phyloP scores from a whole-genome alignment of 495 filamentous ascomycete species.

The Pyrenula aspistea region DNA sequence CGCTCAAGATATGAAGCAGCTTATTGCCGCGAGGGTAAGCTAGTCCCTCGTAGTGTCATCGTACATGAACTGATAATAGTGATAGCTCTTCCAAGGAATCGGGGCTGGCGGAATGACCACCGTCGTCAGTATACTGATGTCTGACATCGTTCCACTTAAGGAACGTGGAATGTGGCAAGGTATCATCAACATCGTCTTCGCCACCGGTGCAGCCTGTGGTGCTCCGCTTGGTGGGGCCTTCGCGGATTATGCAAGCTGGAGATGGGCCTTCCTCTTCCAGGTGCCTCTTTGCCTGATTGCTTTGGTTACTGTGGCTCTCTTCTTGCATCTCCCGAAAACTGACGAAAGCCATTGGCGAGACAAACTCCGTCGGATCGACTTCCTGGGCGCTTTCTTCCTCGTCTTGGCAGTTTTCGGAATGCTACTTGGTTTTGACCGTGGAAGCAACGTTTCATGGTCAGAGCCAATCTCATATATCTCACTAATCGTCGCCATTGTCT shows the following conservation, averaged over 20 bases:
- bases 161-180: slow-evolving; percentile 75
- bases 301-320: slow-evolving; percentile 46
- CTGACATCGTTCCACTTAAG: slow-evolving; percentile 65
- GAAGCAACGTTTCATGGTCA: slow-evolving; percentile 62
- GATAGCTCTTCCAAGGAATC: slow-evolving; percentile 49
- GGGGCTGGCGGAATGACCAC: slow-evolving; percentile 82
- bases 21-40: slow-evolving; percentile 53
- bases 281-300: slow-evolving; percentile 59
- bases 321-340: slow-evolving; percentile 47
- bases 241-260: slow-evolving; percentile 68
- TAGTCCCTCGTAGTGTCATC: neutral
- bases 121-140: slow-evolving; percentile 65
- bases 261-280: slow-evolving; percentile 70
- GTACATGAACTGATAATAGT: neutral
- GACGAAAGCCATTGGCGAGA: slow-evolving; percentile 45
- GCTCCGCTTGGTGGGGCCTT: slow-evolving; percentile 63
- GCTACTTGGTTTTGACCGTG: slow-evolving; percentile 65
- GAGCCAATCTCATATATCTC: slow-evolving; percentile 46
- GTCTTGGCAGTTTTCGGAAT: slow-evolving; percentile 61
- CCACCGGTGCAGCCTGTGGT: slow-evolving; percentile 55
- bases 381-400: slow-evolving; percentile 59
- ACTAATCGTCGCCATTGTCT: slow-evolving; percentile 39
- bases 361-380: slow-evolving; percentile 67
- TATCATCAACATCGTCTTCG: slow-evolving; percentile 69
- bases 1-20: slow-evolving; percentile 52